Conservation (phyloP, 1,284 basidiomycete genomes). For the Hypsizygus ulmarius region DNA sequence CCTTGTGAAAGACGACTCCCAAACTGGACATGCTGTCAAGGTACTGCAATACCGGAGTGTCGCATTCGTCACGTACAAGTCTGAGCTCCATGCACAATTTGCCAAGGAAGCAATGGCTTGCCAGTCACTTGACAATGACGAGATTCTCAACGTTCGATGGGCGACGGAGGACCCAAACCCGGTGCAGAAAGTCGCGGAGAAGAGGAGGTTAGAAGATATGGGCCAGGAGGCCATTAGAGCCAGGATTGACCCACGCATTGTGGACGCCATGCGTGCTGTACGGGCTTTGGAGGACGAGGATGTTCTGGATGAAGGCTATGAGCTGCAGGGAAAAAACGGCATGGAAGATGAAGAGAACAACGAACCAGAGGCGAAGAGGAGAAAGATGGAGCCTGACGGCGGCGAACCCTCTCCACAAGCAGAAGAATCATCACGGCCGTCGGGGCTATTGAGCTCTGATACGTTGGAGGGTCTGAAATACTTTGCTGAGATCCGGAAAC, state of each 20-base stretch:
- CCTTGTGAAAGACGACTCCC: slow-evolving; percentile 31
- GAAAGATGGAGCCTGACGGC: slow-evolving; percentile 33
- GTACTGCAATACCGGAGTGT: slow-evolving; percentile 93
- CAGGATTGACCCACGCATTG: slow-evolving; percentile 79
- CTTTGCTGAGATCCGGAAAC: slow-evolving; percentile 76
- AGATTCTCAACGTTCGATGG: slow-evolving; percentile 97
- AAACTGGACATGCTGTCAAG: slow-evolving; percentile 57
- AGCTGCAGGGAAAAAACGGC: slow-evolving; percentile 25
- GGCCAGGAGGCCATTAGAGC: slow-evolving; percentile 84
- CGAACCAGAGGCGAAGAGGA: slow-evolving; percentile 38
- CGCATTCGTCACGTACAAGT: slow-evolving; percentile 94
- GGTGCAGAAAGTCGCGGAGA: slow-evolving; percentile 80
- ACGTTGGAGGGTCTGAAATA: slow-evolving; percentile 85
- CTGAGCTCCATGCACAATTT: slow-evolving; percentile 88
- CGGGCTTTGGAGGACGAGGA: slow-evolving; percentile 84
- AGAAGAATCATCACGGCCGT: slow-evolving; percentile 28
- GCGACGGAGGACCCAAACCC: slow-evolving; percentile 97
- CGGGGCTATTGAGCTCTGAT: slow-evolving; percentile 71
- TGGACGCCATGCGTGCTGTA: slow-evolving; percentile 82
- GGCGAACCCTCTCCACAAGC: slow-evolving; percentile 21
- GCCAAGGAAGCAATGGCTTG: slow-evolving; percentile 99
- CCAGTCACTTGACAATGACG: slow-evolving; percentile 96
- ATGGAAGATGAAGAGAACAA: slow-evolving; percentile 35
- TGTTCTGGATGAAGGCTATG: slow-evolving; percentile 45
- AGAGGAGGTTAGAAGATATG: slow-evolving; percentile 74